These are phyloP conservation scores for Suaeda aralocaspica DNA, from an alignment of 148 eudicot genomes.

Conservation along the genomic window DNA sequence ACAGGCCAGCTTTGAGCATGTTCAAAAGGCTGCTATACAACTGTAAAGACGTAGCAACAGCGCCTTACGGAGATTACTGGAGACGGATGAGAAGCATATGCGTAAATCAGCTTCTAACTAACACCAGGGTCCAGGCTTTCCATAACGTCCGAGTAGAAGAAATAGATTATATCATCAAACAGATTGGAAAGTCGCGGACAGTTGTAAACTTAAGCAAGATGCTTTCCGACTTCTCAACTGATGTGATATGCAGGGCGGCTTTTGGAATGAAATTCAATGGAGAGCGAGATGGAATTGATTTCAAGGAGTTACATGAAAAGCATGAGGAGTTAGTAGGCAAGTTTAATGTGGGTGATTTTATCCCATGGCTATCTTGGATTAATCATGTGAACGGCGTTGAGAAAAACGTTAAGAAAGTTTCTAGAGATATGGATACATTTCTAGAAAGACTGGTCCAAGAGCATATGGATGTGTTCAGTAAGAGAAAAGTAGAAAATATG, in stretches of 20 bases:
- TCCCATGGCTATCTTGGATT: slow-evolving; percentile 40
- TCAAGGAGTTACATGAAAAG: slow-evolving; percentile 26
- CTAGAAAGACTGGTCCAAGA: slow-evolving; percentile 26
- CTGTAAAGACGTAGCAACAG: slow-evolving; percentile 17
- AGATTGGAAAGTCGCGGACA: background rate
- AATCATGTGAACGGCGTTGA: slow-evolving; percentile 25
- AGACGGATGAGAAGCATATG: slow-evolving; percentile 28
- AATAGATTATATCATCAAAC: slow-evolving; percentile 10
- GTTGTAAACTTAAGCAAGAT: slow-evolving; percentile 26
- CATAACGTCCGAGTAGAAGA: slow-evolving; percentile 28
- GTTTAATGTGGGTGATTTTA: slow-evolving; percentile 23
- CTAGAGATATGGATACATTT: slow-evolving; percentile 21
- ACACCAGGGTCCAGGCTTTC: slow-evolving; percentile 28
- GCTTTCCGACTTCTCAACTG: slow-evolving; percentile 18
- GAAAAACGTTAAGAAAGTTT: slow-evolving; percentile 20
- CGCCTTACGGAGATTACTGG: slow-evolving; percentile 31
- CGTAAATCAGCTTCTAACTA: slow-evolving; percentile 26
- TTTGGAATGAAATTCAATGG: slow-evolving; percentile 33
- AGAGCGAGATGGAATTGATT: slow-evolving; percentile 19
- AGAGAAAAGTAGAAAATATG: background rate
- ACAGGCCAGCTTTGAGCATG: slow-evolving; percentile 18
- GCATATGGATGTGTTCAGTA: slow-evolving; percentile 1
- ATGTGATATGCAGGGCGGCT: slow-evolving; percentile 30
- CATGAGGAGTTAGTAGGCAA: slow-evolving; percentile 26
- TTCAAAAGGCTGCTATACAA: slow-evolving; percentile 15